Percentiles rank a stretch among this genome's conserved stretches.
phyloP scores from a whole-genome alignment of 371 early-diverging fungal genomes.

The Parasitella parasitica region DNA sequence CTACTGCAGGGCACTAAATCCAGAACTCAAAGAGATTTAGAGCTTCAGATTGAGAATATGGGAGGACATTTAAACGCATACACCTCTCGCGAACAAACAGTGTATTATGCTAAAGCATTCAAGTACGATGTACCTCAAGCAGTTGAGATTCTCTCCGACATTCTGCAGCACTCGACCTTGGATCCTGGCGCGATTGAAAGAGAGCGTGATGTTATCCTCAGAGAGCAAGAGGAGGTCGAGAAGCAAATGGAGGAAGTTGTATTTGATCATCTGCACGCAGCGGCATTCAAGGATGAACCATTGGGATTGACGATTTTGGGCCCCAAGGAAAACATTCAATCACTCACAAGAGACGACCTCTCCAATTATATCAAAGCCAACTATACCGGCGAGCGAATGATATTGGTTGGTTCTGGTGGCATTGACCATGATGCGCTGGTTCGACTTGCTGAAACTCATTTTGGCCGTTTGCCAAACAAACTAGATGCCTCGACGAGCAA shows the following conservation, averaged over 20 bases:
- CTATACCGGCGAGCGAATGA: constrained; percentile 97
- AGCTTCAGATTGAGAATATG: constrained; percentile 95
- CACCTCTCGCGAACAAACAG: constrained; percentile 98
- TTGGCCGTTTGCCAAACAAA: constrained; percentile 69
- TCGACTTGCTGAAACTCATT: constrained; percentile 86
- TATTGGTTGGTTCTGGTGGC: constrained; percentile 92
- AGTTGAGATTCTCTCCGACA: constrained; percentile 93
- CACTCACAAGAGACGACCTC: constrained; percentile 82
- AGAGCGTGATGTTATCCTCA: constrained; percentile 92
- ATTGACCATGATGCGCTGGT: constrained; percentile 94
- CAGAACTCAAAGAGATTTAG: constrained; percentile 79
- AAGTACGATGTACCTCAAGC: constrained; percentile 83
- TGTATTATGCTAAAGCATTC: constrained; percentile 95
- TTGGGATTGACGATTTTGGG: constrained; percentile 96
- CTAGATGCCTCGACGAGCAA: constrained; percentile 47
- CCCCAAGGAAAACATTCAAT: constrained; percentile 87
- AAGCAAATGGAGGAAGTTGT: constrained; percentile 95
- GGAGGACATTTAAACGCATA: constrained; percentile 97
- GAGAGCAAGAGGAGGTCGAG: constrained; percentile 95
- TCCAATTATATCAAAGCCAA: constrained; percentile 82
- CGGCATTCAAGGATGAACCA: constrained; percentile 89
- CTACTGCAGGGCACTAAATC: constrained; percentile 83
- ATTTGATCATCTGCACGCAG: constrained; percentile 79
- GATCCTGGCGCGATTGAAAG: constrained; percentile 81
- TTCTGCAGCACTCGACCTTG: constrained; percentile 89